Evolutionary conservation across 352 stramenopile species (phyloP).

Genomic region (Globisporangium irregulare): DNA sequence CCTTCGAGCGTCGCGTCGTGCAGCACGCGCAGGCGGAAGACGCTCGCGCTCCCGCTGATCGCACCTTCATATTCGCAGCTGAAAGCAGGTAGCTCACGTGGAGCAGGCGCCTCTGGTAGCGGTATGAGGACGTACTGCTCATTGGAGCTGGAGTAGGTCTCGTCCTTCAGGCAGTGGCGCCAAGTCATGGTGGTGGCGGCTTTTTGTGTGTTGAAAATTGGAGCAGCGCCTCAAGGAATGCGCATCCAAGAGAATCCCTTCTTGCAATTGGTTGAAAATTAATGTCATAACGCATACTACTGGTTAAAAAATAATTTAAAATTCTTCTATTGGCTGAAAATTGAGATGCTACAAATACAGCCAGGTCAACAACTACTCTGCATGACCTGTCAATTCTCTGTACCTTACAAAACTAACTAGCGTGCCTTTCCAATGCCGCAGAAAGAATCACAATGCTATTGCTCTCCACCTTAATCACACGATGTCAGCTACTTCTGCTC

Average conservation of each 20-base stretch:
- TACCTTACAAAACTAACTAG: neutral
- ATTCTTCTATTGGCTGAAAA: neutral
- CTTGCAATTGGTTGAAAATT: neutral
- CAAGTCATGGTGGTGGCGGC: neutral
- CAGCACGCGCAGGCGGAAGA: slow-evolving; percentile 41
- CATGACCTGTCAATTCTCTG: too few relatives aligned
- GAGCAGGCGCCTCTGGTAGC: neutral
- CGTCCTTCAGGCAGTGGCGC: neutral
- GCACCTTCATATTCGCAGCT: slow-evolving; percentile 47
- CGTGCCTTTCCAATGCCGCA: neutral
- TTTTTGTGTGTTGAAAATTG: neutral
- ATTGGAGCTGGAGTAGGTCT: neutral
- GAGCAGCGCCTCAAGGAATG: neutral
- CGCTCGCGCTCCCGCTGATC: slow-evolving; percentile 33
- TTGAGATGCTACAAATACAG: neutral
- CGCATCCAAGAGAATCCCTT: neutral
- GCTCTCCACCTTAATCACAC: neutral
- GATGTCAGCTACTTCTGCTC: neutral
- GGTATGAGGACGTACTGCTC: slow-evolving; percentile 8
- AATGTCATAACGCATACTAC: neutral
- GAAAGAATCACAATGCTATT: neutral
- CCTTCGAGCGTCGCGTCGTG: slow-evolving; percentile 35
- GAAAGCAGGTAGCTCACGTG: slow-evolving; percentile 1
- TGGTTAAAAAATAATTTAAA: neutral
- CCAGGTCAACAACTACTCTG: neutral